A percentile compares a stretch with the other conserved stretches of the same genome.
Conservation (phyloP, 1,139 yeast species). For the Zygoascus meyerae region DNA sequence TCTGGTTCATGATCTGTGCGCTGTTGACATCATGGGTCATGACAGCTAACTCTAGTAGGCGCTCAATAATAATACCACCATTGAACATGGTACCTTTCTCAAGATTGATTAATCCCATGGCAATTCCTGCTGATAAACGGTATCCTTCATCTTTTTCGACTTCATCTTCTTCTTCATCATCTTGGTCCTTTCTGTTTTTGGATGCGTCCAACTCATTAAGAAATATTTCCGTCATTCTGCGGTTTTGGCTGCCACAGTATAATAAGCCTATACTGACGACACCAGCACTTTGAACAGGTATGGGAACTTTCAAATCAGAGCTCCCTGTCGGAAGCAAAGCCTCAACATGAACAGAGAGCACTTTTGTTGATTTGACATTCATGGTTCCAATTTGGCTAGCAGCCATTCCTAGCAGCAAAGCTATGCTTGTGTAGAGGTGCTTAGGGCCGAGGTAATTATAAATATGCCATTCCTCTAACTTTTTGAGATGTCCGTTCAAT, state of each 20-base stretch:
- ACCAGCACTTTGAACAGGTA: constrained; percentile 87
- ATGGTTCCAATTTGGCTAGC: constrained; percentile 80
- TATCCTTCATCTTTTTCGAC: constrained; percentile 59
- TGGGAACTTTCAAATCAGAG: constrained; percentile 77
- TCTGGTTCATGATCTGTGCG: constrained; percentile 55
- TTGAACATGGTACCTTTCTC: constrained; percentile 63
- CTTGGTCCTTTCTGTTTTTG: neutral
- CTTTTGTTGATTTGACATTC: constrained; percentile 85
- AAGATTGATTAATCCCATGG: constrained; percentile 80
- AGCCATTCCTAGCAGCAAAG: constrained; percentile 84
- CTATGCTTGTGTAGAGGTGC: constrained; percentile 78
- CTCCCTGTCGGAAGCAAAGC: constrained; percentile 91
- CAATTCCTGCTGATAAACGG: constrained; percentile 80
- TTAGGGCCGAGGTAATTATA: constrained; percentile 91
- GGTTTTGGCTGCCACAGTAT: constrained; percentile 70
- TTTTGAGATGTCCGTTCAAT: constrained; percentile 77
- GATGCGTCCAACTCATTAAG: constrained; percentile 32
- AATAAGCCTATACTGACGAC: constrained; percentile 83
- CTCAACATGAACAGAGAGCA: constrained; percentile 86
- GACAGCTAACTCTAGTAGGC: constrained; percentile 53
- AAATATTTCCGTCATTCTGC: constrained; percentile 81
- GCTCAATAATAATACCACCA: constrained; percentile 68
- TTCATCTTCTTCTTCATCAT: constrained; percentile 9
- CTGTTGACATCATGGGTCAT: constrained; percentile 67
- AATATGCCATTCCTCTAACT: constrained; percentile 93